Evolutionary conservation across 768 basidiomycete genomes (phyloP), one percentile per base, ranked within the genome.

Genomic region (Lyophyllum decastes): DNA sequence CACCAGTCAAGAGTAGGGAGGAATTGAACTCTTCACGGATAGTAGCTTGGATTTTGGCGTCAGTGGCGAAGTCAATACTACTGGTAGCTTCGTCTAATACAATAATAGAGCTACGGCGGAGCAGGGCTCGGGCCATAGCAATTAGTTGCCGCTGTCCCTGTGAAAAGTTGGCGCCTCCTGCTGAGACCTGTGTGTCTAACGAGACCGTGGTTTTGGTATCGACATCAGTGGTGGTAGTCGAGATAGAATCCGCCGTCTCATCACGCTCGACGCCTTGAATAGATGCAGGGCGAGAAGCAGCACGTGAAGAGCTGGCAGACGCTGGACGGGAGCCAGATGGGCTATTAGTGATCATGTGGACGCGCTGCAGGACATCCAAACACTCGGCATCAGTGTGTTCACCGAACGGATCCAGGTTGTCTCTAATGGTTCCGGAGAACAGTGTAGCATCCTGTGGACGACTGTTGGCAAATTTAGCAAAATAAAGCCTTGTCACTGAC

Each of bases 121-220:
- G 76, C 21, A 94, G 74, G 0, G 92, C 91, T 5, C 92, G 82
- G 0, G 92, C 92, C 88, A 94, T 89, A 0, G 91, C 88, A 52
- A 94, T 89, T 16, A 94, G 74, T 65, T 98, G 95, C 10, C 94
- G 72, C 68, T 98, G 94, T 10, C 95, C 95, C 58, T 94, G 92
- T 1, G 92, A 95, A 71, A 97, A 95, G 74, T 97, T 96, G 27
- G 86, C 80, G 0, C 94, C 94, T 0, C 94, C 94, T 0, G 91
- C 80, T 0, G 92, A 92, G 9, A 96, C 89, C 58, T 89, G 85
- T 0, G 89, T 91, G 19, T 91, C 85, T 3, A 96, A 78, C 0
- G 84, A 79, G 26, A 95, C 75, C 0, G 76, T 75, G 0, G 77
- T 79, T 66, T 83, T 88, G 27, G 65, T 53, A 21, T 90, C 89